These are phyloP conservation scores for Phaeosphaeriaceae sp. DNA, from an alignment of 2,329 filamentous ascomycete species.

Conservation along the genomic window DNA sequence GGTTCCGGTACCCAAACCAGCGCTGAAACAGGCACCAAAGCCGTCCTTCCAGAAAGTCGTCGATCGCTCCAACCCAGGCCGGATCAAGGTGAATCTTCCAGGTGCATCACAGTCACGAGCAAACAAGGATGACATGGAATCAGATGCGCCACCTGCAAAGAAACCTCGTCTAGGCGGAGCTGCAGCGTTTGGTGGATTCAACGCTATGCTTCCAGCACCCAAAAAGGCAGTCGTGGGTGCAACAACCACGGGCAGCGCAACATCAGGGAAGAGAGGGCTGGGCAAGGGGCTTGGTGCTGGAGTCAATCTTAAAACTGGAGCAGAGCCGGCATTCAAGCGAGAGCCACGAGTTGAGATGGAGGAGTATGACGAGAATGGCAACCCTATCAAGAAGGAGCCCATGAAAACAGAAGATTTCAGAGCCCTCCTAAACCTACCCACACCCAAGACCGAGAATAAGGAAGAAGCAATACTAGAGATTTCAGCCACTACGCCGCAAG, in stretches of 20 bases:
- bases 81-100: slow-evolving; percentile 82
- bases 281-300: slow-evolving; percentile 58
- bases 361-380: slow-evolving; percentile 47
- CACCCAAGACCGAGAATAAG: slow-evolving; percentile 31
- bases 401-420: slow-evolving; percentile 41
- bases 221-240: slow-evolving; percentile 60
- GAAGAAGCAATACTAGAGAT: slow-evolving; percentile 35
- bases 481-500: slow-evolving; percentile 46
- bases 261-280: slow-evolving; percentile 40
- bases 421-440: slow-evolving; percentile 43
- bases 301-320: slow-evolving; percentile 81
- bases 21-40: slow-evolving; percentile 56
- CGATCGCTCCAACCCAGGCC: slow-evolving; percentile 79
- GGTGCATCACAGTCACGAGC: slow-evolving; percentile 54
- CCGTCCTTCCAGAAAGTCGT: slow-evolving; percentile 79
- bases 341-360: slow-evolving; percentile 52
- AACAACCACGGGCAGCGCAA: slow-evolving; percentile 31
- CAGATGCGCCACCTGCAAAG: slow-evolving; percentile 66
- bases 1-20: slow-evolving; percentile 37
- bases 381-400: slow-evolving; percentile 33
- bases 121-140: slow-evolving; percentile 51
- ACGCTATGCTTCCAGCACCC: slow-evolving; percentile 83
- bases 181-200: slow-evolving; percentile 79
- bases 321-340: slow-evolving; percentile 80
- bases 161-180: slow-evolving; percentile 67